Conservation (phyloP, 495 filamentous ascomycete genomes). For the Penicillium crystallinum region DNA sequence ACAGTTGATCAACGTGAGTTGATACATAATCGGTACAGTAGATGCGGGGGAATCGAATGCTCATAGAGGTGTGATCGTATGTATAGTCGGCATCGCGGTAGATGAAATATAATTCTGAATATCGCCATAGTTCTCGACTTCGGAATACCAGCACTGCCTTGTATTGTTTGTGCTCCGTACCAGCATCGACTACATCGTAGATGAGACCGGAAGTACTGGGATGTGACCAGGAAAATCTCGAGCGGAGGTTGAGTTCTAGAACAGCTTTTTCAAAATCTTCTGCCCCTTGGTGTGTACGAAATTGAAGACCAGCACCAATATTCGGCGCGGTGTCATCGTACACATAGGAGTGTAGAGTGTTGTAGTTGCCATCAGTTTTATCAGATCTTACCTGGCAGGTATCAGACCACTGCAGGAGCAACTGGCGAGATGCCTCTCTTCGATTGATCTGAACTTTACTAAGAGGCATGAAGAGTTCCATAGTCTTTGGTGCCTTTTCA, state of each 20-base stretch:
- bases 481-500: conserved; percentile 29
- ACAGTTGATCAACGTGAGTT: conserved; percentile 33
- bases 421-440: conserved; percentile 22
- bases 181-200: conserved; percentile 32
- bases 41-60: conserved; percentile 26
- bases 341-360: conserved; percentile 30
- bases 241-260: conserved; percentile 19
- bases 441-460: conserved; percentile 32
- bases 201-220: conserved; percentile 24
- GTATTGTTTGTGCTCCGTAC: conserved; percentile 32
- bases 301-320: conserved; percentile 28
- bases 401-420: conserved; percentile 42
- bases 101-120: conserved; percentile 29
- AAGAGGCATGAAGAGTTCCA: conserved; percentile 36
- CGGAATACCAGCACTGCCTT: conserved; percentile 28
- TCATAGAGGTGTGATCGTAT: conserved; percentile 22
- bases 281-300: conserved; percentile 22
- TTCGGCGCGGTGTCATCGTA: conserved; percentile 36
- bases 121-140: conserved; percentile 26
- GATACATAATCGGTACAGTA: conserved; percentile 38
- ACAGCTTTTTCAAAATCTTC: conserved; percentile 30
- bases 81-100: conserved; percentile 32
- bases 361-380: conserved; percentile 35
- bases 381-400: conserved; percentile 29
- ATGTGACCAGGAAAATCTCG: conserved; percentile 25